Conservation (phyloP, 768 basidiomycete genomes). For the Kwoniella botswanensis region DNA sequence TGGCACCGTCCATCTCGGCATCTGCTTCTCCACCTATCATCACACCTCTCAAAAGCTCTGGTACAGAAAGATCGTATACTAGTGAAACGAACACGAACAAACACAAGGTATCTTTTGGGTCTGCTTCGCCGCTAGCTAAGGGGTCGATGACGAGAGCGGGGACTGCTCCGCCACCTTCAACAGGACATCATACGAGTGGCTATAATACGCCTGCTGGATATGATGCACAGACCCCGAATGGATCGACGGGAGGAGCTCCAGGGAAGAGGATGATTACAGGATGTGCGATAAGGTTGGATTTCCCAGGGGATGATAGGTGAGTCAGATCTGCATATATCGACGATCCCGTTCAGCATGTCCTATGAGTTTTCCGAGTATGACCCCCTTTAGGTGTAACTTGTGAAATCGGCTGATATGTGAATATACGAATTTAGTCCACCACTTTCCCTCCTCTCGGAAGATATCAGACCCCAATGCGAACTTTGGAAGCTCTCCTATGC, state of each 20-base stretch:
- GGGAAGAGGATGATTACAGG: conserved; percentile 18
- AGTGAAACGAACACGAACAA: conserved; percentile 7
- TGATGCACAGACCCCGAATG: conserved; percentile 14
- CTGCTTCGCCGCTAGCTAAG: conserved; percentile 16
- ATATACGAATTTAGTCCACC: conserved; percentile 20
- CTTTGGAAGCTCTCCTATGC: conserved; percentile 48
- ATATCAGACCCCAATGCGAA: conserved; percentile 33
- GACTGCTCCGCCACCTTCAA: conserved; percentile 6
- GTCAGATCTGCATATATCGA: not conserved
- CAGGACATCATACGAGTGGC: not conserved
- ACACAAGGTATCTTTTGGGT: conserved; percentile 25
- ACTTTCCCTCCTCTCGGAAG: conserved; percentile 33
- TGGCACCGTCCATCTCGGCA: conserved; percentile 4
- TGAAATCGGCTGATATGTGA: conserved; percentile 5
- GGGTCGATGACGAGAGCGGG: conserved; percentile 9
- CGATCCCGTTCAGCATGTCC: not conserved
- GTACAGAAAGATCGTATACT: conserved; percentile 20
- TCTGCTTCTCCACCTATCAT: conserved; percentile 20
- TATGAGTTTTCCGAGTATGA: not conserved
- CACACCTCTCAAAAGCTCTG: conserved; percentile 16
- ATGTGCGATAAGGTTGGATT: conserved; percentile 35
- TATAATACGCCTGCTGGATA: conserved; percentile 17
- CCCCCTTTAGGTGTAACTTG: not conserved
- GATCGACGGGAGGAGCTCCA: not conserved
- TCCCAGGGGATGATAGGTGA: conserved; percentile 31